Base-by-base conservation (phyloP, 2,329 filamentous ascomycete genomes). In the Chaetomiaceae sp. region DNA sequence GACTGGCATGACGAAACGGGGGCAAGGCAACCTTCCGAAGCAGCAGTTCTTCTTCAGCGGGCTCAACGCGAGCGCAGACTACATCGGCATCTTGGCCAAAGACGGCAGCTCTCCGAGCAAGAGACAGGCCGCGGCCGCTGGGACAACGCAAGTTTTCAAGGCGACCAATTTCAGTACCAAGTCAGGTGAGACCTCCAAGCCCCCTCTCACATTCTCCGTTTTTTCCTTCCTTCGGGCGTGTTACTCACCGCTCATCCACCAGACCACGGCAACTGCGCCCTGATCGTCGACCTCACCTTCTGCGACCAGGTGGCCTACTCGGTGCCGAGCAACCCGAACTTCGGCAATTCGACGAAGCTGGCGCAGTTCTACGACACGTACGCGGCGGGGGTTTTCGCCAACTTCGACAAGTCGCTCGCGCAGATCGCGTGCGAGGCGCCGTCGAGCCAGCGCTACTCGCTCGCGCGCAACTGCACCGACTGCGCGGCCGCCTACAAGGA, bases 301-400 rank as follows among this genome's bases (percentile, higher is more conserved):
- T 98, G 93, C 68, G 78, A 84, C 56, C 81, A 91, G 57, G 85
- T 91, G 38, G 88, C 91, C 41, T 96, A 96, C 62, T 86, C 91
- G 6, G 93, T 96, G 0, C 93, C 93, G 0, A 83, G 85, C 33
- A 95, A 95, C 59, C 74, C 79, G 2, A 67, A 71, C 29, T 78
- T 71, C 37, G 71, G 77, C 43, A 80, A 81, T 56, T 68, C 74
- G 40, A 71, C 75, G 2, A 69, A 72, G 15, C 76, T 98, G 8
- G 81, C 78, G 4, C 66, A 72, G 3, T 78, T 85, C 48, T 98
- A 97, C 69, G 91, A 98, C 65, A 68, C 79, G 36, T 80, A 86
- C 60, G 88, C 91, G 7, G 65, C 69, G 18, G 59, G 63, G 3
- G 81, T 85, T 65, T 96, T 86, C 67, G 65, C 72, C 56, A 85